phyloP scores from a whole-genome alignment of 176 grass and related monocot genomes.

The Tillandsia fasciculata region DNA sequence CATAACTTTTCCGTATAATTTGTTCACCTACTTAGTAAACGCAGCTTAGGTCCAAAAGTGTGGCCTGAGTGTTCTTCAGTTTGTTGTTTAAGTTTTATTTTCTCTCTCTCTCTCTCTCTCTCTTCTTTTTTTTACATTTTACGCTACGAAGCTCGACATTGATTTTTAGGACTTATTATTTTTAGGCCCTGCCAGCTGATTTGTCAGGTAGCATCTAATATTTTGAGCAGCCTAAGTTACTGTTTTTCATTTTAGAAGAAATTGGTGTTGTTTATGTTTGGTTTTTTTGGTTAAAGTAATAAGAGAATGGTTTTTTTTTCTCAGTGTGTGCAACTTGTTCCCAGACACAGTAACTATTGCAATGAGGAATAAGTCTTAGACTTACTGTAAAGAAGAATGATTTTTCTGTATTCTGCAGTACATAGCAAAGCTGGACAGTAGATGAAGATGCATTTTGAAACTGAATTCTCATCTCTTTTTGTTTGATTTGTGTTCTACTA shows the following conservation, averaged over 20 bases:
- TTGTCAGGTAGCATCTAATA: constrained; percentile 29
- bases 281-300: constrained; percentile 40
- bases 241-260: constrained; percentile 3
- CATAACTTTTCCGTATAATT: constrained; percentile 16
- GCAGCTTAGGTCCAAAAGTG: constrained; percentile 31
- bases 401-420: too few species aligned
- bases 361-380: too few species aligned
- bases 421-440: too few species aligned
- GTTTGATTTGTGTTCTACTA: too few species aligned
- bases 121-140: too few species aligned
- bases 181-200: constrained; percentile 17
- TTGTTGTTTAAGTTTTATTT: not conserved
- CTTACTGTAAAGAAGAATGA: too few species aligned
- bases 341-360: too few species aligned
- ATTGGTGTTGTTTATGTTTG: constrained; percentile 27
- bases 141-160: too few species aligned
- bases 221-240: constrained; percentile 28
- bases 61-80: constrained; percentile 23
- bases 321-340: too few species aligned
- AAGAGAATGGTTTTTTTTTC: constrained; percentile 13
- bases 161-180: not conserved
- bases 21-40: constrained; percentile 17
- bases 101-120: not conserved
- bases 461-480: too few species aligned
- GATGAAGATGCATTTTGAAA: too few species aligned